A percentile compares a stretch with the other conserved stretches of the same genome.
Evolutionary conservation across 352 stramenopile genomes (phyloP).

Genomic region (Phytophthora fragariae): DNA sequence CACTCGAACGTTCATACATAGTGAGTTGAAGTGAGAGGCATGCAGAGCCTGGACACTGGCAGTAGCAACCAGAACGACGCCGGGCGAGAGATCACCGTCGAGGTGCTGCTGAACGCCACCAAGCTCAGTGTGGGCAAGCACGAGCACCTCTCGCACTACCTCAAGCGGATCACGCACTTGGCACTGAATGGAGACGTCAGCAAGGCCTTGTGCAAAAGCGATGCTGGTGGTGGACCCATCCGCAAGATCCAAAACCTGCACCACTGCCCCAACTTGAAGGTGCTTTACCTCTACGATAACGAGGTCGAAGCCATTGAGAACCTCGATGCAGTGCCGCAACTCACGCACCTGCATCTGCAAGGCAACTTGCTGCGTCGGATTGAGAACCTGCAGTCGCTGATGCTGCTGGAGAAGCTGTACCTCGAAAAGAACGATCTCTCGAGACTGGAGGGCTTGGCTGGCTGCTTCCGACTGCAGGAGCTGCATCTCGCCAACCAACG

Average conservation of each 20-base stretch:
- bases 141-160: slow-evolving; percentile 70
- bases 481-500: slow-evolving; percentile 74
- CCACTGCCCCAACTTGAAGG: slow-evolving; percentile 69
- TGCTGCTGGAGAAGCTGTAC: slow-evolving; percentile 74
- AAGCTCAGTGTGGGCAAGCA: slow-evolving; percentile 75
- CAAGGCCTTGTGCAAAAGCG: slow-evolving; percentile 15
- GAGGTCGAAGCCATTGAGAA: slow-evolving; percentile 63
- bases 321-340: slow-evolving; percentile 52
- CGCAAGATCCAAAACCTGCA: slow-evolving; percentile 67
- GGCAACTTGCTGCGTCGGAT: slow-evolving; percentile 70
- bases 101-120: slow-evolving; percentile 66
- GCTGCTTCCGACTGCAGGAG: slow-evolving; percentile 49
- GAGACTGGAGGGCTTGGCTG: slow-evolving; percentile 57
- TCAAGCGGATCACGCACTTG: slow-evolving; percentile 78
- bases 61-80: slow-evolving; percentile 27
- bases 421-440: slow-evolving; percentile 73
- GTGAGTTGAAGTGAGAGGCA: slow-evolving; percentile 25
- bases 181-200: slow-evolving; percentile 64
- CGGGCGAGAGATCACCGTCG: slow-evolving; percentile 63
- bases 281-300: slow-evolving; percentile 87
- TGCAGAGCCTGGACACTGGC: slow-evolving; percentile 16
- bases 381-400: slow-evolving; percentile 51
- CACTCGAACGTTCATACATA: background rate
- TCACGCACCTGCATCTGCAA: slow-evolving; percentile 82
- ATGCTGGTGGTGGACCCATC: slow-evolving; percentile 21